These are phyloP conservation scores for Amorphotheca resinae DNA, from an alignment of 495 filamentous ascomycete genomes.

Conservation along the genomic window DNA sequence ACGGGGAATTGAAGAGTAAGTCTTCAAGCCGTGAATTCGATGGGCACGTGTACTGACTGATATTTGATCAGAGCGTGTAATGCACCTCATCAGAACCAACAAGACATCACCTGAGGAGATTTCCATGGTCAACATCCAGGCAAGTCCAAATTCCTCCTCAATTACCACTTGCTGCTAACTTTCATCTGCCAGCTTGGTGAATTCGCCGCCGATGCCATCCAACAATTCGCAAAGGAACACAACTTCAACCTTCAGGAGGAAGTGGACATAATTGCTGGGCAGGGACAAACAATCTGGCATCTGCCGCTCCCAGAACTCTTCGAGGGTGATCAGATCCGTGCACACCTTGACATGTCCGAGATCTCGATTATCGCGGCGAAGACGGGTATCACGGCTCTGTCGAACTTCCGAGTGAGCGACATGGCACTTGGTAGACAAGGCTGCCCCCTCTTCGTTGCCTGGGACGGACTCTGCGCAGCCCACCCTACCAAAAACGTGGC, in stretches of 20 bases:
- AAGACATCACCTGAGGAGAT: slow-evolving; percentile 29
- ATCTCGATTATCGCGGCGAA: slow-evolving; percentile 28
- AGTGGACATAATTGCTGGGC: slow-evolving; percentile 20
- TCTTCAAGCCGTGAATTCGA: not conserved
- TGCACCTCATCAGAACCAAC: slow-evolving; percentile 32
- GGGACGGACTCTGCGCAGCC: slow-evolving; percentile 30
- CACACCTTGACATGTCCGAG: slow-evolving; percentile 28
- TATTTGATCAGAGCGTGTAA: slow-evolving; percentile 30
- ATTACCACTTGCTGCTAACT: not conserved
- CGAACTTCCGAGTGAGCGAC: slow-evolving; percentile 31
- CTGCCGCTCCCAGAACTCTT: slow-evolving; percentile 20
- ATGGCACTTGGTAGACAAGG: slow-evolving; percentile 31
- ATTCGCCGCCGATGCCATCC: slow-evolving; percentile 27
- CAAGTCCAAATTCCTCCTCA: not conserved
- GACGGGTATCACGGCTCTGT: slow-evolving; percentile 29
- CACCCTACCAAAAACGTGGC: slow-evolving; percentile 33
- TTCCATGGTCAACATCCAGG: slow-evolving; percentile 29
- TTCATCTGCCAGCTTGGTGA: slow-evolving; percentile 21
- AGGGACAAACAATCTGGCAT: slow-evolving; percentile 22
- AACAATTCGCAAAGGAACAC: slow-evolving; percentile 21
- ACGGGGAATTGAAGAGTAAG: slow-evolving; percentile 9
- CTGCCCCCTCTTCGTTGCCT: slow-evolving; percentile 29
- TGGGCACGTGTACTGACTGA: not conserved
- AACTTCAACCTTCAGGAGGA: slow-evolving; percentile 15
- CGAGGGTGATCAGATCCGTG: slow-evolving; percentile 20